Conservation (phyloP, 345 rosid species). For the Clarkia xantiana region DNA sequence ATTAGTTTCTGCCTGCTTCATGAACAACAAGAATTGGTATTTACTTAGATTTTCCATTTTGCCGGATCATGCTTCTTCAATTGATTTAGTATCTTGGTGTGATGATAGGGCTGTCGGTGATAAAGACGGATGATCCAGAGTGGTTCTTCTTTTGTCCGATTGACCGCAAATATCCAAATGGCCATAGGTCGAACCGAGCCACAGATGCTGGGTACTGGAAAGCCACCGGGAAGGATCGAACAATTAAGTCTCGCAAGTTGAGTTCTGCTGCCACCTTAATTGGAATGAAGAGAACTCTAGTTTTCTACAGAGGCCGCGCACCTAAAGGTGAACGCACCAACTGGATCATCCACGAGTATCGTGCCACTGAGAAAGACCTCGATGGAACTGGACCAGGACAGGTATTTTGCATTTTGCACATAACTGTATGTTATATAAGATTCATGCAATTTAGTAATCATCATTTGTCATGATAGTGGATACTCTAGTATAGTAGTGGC, state of each 20-base stretch:
- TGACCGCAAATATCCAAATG: slow-evolving; percentile 87
- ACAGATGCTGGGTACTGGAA: slow-evolving; percentile 95
- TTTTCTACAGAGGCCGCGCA: slow-evolving; percentile 86
- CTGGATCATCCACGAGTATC: slow-evolving; percentile 98
- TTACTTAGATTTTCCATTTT: background rate
- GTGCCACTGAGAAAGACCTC: slow-evolving; percentile 54
- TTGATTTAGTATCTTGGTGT: slow-evolving; percentile 2
- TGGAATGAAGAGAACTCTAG: slow-evolving; percentile 97
- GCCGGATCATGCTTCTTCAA: background rate
- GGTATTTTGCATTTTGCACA: slow-evolving; percentile 25
- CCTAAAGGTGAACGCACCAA: slow-evolving; percentile 73
- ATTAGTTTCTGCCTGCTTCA: background rate
- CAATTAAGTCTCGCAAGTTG: slow-evolving; percentile 46
- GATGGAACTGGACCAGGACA: slow-evolving; percentile 76
- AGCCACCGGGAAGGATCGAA: slow-evolving; percentile 87
- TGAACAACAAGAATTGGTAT: background rate
- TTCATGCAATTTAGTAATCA: too few species aligned
- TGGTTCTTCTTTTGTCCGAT: slow-evolving; percentile 97
- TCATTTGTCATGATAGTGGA: too few species aligned
- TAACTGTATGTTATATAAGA: too few species aligned
- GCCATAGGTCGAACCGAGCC: slow-evolving; percentile 89
- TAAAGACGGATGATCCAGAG: slow-evolving; percentile 75
- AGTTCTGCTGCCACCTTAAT: slow-evolving; percentile 13
- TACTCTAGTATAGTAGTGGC: too few species aligned
- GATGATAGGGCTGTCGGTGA: slow-evolving; percentile 49